Conservation (phyloP, 768 basidiomycete species). For the Coprinopsis marcescibilis region DNA sequence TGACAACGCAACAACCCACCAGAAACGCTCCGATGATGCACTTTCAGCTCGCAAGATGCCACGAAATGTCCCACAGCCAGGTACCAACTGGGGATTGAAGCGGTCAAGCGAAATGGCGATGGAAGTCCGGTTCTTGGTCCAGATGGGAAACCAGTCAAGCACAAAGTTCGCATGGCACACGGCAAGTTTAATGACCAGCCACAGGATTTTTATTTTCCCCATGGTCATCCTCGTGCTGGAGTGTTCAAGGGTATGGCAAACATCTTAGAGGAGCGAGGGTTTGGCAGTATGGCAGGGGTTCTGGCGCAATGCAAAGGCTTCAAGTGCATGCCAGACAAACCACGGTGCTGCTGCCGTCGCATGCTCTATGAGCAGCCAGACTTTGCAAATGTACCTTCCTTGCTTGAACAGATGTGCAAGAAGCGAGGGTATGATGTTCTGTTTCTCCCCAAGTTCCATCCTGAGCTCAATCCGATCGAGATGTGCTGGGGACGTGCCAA, state of each 20-base stretch:
- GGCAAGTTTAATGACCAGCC: too few relatives aligned
- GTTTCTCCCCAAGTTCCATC: slow-evolving; percentile 28
- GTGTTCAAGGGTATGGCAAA: slow-evolving; percentile 33
- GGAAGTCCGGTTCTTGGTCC: too few relatives aligned
- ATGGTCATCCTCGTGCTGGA: slow-evolving; percentile 18
- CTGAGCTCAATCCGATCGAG: slow-evolving; percentile 19
- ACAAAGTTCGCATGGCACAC: too few relatives aligned
- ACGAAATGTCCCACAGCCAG: too few relatives aligned
- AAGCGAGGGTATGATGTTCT: slow-evolving; percentile 18
- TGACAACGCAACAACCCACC: slow-evolving; percentile 24
- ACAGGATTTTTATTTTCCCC: slow-evolving; percentile 30
- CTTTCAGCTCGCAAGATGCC: slow-evolving; percentile 29
- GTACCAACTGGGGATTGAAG: too few relatives aligned
- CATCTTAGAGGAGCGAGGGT: slow-evolving; percentile 22
- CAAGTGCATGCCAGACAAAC: slow-evolving; percentile 16
- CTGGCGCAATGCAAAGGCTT: slow-evolving; percentile 23
- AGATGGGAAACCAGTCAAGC: too few relatives aligned
- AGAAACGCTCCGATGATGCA: slow-evolving; percentile 17
- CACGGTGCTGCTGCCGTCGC: slow-evolving; percentile 21
- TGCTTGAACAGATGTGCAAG: slow-evolving; percentile 18
- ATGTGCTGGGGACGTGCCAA: slow-evolving; percentile 18
- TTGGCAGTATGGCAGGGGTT: slow-evolving; percentile 20
- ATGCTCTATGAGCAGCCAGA: slow-evolving; percentile 29
- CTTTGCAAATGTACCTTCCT: slow-evolving; percentile 21
- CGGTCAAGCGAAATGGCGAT: too few relatives aligned